phyloP scores from a whole-genome alignment of 2,329 filamentous ascomycete species.

The Colletotrichum navitas region DNA sequence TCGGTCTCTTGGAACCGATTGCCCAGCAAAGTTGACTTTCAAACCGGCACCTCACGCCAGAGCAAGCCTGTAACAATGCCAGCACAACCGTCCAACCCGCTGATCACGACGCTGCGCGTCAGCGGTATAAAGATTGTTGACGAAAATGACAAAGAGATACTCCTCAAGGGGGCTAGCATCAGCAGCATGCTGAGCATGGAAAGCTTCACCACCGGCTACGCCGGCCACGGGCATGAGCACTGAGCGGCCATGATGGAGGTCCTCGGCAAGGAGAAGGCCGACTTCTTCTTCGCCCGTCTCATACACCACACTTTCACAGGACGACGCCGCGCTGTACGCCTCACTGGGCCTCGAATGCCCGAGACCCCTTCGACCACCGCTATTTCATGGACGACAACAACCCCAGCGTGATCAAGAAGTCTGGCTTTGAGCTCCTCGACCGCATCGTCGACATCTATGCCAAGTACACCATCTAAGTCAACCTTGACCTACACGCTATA shows the following conservation, averaged over 20 bases:
- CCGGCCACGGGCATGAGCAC: slow-evolving; percentile 70
- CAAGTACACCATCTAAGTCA: slow-evolving; percentile 57
- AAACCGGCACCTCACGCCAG: not conserved
- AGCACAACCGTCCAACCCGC: slow-evolving; percentile 28
- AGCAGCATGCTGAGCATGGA: slow-evolving; percentile 62
- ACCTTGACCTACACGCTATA: slow-evolving; percentile 59
- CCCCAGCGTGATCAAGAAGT: slow-evolving; percentile 59
- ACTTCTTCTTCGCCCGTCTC: slow-evolving; percentile 71
- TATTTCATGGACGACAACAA: slow-evolving; percentile 67
- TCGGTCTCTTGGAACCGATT: not conserved
- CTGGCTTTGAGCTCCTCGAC: slow-evolving; percentile 63
- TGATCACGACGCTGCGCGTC: slow-evolving; percentile 49
- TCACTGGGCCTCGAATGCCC: too few relatives aligned
- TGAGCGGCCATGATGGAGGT: slow-evolving; percentile 65
- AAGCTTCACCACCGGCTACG: slow-evolving; percentile 74
- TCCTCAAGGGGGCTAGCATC: slow-evolving; percentile 55
- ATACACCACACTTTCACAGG: slow-evolving; percentile 70
- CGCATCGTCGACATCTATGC: slow-evolving; percentile 60
- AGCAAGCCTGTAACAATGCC: slow-evolving; percentile 12
- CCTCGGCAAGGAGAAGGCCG: slow-evolving; percentile 67
- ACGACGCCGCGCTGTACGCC: slow-evolving; percentile 69
- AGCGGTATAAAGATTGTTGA: slow-evolving; percentile 57
- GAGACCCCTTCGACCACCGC: slow-evolving; percentile 73
- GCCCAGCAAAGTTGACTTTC: not conserved
- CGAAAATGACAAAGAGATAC: slow-evolving; percentile 56